Evolutionary conservation across 768 basidiomycete genomes (phyloP), one percentile per base, ranked within the genome.

Genomic region (Auriscalpium microsporum): DNA sequence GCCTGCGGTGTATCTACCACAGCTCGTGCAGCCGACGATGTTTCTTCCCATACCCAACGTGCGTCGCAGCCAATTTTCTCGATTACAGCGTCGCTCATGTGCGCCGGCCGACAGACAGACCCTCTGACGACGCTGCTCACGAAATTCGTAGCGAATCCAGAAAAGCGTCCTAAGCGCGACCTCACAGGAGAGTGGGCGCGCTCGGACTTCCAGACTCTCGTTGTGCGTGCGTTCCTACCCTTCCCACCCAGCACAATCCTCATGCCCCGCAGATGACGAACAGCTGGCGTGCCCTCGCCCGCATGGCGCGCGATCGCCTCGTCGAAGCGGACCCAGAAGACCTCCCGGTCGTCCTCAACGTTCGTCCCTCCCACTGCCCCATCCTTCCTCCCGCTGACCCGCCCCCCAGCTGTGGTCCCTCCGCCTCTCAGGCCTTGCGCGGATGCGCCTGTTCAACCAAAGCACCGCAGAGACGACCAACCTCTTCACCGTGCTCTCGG

Each of bases 31-130:
- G 33, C 83, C 89, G 36, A 85, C 82, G 36, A 86, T 91, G 84
- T 92, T 92, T 67, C 72, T 91, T 48, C 90, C 90, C n/a, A 86
- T 91, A 45, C 90, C 90, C 50, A 90, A 90, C 74, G 90, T 92
- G 78, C 81, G 87, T 80, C 72, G 79, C 58, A 78, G 76, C 47
- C 73, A 73, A 68, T 69, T 74, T 56, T 72, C 86, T 46, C 75
- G 77, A 10, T 86, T 82, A 81, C 85, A 80, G 82, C 68, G 87
- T 66, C 71, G 58, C 55, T 34, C 56, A 65, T 71, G 21, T 64
- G 58, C 53, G 33, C 56, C 46, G 58, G 60, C 45, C 49, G 48
- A 45, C 61, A 93, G 90, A 90, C 87, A 56, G 90, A 92, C 72
- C 86, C 89, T 47, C 77, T 92, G 72, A 83, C 80, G 74, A 84